Conservation (phyloP, 257 asterid genomes). For the Galeopsis tetrahit region DNA sequence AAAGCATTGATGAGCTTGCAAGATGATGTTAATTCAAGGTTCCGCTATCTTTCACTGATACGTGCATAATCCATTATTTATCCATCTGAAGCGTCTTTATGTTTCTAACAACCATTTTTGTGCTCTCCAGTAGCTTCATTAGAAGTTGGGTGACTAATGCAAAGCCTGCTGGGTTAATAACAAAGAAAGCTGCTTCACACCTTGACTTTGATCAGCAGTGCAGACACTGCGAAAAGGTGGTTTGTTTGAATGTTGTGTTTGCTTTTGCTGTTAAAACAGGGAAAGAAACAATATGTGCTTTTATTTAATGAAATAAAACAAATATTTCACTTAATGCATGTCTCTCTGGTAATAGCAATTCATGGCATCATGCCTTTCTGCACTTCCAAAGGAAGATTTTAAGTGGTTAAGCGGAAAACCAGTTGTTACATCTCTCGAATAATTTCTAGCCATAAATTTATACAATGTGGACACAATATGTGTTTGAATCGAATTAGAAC, state of each 20-base stretch:
- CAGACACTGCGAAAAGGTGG: constrained; percentile 95
- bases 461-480: neutral
- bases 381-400: neutral
- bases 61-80: neutral
- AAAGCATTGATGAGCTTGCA: constrained; percentile 90
- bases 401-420: neutral
- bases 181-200: constrained; percentile 73
- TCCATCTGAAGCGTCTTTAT: constrained; percentile 7
- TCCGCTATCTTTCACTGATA: constrained; percentile 27
- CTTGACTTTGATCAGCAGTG: constrained; percentile 90
- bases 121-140: constrained; percentile 74
- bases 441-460: neutral
- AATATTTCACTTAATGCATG: too few species aligned
- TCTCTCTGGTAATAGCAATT: too few species aligned
- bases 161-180: constrained; percentile 65
- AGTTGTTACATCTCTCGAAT: neutral
- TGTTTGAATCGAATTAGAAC: neutral
- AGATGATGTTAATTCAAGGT: constrained; percentile 73
- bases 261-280: neutral
- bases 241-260: neutral
- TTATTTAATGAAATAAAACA: neutral
- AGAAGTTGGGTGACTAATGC: constrained; percentile 78
- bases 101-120: constrained; percentile 33
- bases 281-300: neutral
- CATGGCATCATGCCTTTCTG: neutral